phyloP scores from a whole-genome alignment of 306 rosid genomes.

The Gynostemma pentaphyllum region DNA sequence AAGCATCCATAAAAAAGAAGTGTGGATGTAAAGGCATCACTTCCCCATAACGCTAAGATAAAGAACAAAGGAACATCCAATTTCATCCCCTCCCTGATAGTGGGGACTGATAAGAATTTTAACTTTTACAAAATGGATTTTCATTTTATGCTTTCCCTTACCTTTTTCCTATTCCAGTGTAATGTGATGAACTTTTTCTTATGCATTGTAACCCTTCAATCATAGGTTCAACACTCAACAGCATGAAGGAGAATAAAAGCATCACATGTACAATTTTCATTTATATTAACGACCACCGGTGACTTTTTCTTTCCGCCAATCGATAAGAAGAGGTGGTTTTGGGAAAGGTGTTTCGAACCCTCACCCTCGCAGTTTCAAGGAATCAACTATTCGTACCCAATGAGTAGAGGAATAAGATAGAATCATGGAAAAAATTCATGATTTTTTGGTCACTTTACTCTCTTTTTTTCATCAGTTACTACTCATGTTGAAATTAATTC shows the following conservation, averaged over 20 bases:
- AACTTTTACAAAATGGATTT: background rate
- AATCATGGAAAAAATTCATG: background rate
- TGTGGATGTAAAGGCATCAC: conserved; percentile 15
- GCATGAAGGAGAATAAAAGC: background rate
- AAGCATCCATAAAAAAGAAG: conserved; percentile 13
- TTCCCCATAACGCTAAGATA: conserved; percentile 11
- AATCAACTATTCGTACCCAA: background rate
- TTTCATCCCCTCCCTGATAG: background rate
- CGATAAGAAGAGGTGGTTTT: too few relatives aligned
- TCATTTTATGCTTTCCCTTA: conserved; percentile 3
- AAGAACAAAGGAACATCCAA: conserved; percentile 9
- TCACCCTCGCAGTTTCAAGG: too few relatives aligned
- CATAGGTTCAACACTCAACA: background rate
- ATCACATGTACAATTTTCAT: background rate
- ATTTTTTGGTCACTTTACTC: background rate
- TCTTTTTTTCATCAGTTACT: background rate
- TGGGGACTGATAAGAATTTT: conserved; percentile 3
- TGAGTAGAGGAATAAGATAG: background rate
- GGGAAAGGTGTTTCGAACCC: too few relatives aligned
- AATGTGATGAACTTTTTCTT: background rate
- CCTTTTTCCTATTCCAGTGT: background rate
- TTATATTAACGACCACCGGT: too few relatives aligned
- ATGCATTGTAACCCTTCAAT: background rate
- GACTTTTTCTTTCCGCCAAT: too few relatives aligned
- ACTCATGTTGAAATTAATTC: background rate